Base-by-base conservation (phyloP, 352 stramenopile genomes). In the Phytopythium kandeliae region DNA sequence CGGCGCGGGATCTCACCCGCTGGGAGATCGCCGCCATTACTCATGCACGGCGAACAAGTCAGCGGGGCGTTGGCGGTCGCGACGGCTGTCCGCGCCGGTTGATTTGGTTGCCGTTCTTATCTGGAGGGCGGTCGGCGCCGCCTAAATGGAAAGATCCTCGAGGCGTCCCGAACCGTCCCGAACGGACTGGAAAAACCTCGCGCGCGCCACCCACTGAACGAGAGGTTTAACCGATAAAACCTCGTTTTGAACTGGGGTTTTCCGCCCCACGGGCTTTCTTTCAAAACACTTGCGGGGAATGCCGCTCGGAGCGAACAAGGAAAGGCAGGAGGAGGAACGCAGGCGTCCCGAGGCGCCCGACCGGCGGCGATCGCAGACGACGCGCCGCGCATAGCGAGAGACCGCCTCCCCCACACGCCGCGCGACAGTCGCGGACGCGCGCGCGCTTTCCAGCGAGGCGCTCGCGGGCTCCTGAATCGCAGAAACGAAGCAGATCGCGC, bases 361-460 rank as follows among this genome's bases (percentile, higher is more conserved):
- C 40, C 22, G 40, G 17, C 35, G 34, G 34, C 35, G 4, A 40
- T 22, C 17, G 35, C 17, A 11, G 12, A 33, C 22, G 15, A 24
- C 40, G 22, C 40, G 40, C 40, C 22, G 22, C 40, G 40, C 40
- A 24, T 10, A 17, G 31, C 40, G 40, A 46, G 40, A 46, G 21
- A 31, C 40, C 40, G 40, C 40, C 12, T 7, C 24, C 40, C 40
- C 22, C 8, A 13, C 24, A 31, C 22, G 21, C 5, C 4, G 22
- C 4, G 15, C 16, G 40, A 33, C 21, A 46, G 40, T 13, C 22
- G 26, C 40, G 40, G 22, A 33, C 40, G 24, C 40, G 22, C 15
- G 15, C 16, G 24, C 40, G 40, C 40, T 19, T 46, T 28, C 24
- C 16, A 9, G 15, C 16, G 22, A 46, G 22, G 40, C 22, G 40